Conservation (phyloP, 306 rosid species). For the apple (Malus domestica) region DNA sequence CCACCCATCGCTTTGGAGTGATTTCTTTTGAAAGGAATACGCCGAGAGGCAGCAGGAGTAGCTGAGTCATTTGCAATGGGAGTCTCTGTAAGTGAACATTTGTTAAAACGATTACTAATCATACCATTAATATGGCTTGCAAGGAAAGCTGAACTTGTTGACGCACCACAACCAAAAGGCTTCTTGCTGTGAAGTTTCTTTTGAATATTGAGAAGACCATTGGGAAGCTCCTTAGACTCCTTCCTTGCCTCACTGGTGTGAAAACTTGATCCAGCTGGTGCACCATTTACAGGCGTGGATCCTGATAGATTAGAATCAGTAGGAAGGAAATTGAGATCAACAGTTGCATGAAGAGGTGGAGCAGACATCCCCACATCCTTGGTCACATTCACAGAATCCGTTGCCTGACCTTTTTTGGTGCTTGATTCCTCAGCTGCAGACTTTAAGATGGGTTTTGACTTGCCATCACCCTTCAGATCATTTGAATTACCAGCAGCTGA, state of each 20-base stretch:
- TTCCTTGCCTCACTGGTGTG: slow-evolving; percentile 24
- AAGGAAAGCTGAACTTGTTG: slow-evolving; percentile 25
- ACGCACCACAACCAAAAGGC: slow-evolving; percentile 15
- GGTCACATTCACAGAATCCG: slow-evolving; percentile 17
- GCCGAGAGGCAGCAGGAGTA: background rate
- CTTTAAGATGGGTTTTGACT: slow-evolving; percentile 4
- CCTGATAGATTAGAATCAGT: slow-evolving; percentile 21
- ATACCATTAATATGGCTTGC: background rate
- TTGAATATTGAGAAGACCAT: background rate
- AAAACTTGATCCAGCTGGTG: slow-evolving; percentile 19
- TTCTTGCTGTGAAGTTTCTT: slow-evolving; percentile 2
- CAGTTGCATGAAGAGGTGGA: slow-evolving; percentile 10
- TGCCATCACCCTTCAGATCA: slow-evolving; percentile 7
- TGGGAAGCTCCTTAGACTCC: slow-evolving; percentile 18
- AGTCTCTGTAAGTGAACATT: slow-evolving; percentile 46
- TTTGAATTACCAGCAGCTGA: slow-evolving; percentile 16
- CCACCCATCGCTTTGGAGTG: slow-evolving; percentile 42
- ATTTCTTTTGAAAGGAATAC: slow-evolving; percentile 35
- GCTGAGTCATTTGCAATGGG: slow-evolving; percentile 7
- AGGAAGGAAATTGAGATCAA: slow-evolving; percentile 59
- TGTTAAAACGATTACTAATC: slow-evolving; percentile 13
- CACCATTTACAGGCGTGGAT: background rate
- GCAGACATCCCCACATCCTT: slow-evolving; percentile 11
- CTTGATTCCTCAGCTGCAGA: slow-evolving; percentile 16
- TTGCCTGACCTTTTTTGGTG: slow-evolving; percentile 20